Percentiles rank a stretch among this genome's conserved stretches.
phyloP scores from a whole-genome alignment of 306 rosid genomes.

The Casuarina equisetifolia region DNA sequence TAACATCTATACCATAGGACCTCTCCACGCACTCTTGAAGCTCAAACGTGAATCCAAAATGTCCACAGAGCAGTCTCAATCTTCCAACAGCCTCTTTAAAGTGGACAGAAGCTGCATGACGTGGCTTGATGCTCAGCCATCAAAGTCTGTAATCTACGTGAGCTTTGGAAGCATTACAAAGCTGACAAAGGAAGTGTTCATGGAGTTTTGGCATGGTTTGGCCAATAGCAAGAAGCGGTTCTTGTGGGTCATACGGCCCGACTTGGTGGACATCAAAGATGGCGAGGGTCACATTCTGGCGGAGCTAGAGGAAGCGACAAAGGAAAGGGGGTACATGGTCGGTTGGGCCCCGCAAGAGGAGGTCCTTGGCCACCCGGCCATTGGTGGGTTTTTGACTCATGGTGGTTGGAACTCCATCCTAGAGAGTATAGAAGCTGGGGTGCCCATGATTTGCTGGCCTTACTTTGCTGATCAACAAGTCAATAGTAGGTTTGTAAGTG shows the following conservation, averaged over 20 bases:
- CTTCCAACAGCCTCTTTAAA: conserved; percentile 20
- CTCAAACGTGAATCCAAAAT: not conserved
- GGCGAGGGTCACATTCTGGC: not conserved
- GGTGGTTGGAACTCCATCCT: conserved; percentile 17
- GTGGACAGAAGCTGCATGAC: conserved; percentile 35
- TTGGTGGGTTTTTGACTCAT: conserved; percentile 37
- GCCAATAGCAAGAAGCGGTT: conserved; percentile 34
- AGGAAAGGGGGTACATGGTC: conserved; percentile 25
- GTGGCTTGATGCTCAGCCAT: conserved; percentile 45
- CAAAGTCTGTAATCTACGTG: conserved; percentile 39
- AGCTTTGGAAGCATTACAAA: conserved; percentile 48
- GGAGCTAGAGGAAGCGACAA: conserved; percentile 22
- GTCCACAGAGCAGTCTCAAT: not conserved
- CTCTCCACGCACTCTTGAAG: conserved; percentile 35
- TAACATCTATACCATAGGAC: conserved; percentile 34
- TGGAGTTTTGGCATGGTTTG: conserved; percentile 47
- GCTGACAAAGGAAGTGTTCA: not conserved
- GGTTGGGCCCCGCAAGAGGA: conserved; percentile 43
- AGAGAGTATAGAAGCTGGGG: not conserved
- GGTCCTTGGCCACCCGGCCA: conserved; percentile 31
- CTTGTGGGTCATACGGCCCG: conserved; percentile 40
- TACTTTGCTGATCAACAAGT: conserved; percentile 28
- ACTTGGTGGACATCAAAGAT: not conserved
- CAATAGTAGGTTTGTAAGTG: conserved; percentile 31
- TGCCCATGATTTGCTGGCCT: conserved; percentile 36